Evolutionary conservation across 352 stramenopile species (phyloP).

Genomic region (Globisporangium polare): DNA sequence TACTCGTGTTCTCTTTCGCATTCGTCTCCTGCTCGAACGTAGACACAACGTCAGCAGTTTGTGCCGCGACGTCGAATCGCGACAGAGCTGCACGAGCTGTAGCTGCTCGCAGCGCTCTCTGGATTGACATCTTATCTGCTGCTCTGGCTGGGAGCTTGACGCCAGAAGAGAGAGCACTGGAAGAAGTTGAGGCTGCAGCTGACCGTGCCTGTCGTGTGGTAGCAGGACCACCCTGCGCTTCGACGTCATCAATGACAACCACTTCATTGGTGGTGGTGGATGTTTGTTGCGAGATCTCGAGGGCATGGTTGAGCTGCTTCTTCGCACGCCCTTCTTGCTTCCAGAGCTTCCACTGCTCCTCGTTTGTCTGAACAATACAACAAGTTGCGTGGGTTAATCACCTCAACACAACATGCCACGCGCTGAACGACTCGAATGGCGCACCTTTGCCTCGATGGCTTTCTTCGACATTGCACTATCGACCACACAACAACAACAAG

Average conservation of each 20-base stretch:
- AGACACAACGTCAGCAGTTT: conserved; percentile 35
- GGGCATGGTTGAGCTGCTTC: conserved; percentile 6
- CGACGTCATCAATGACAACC: background rate
- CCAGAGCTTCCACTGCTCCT: conserved; percentile 65
- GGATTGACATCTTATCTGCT: conserved; percentile 12
- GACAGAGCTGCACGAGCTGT: conserved; percentile 52
- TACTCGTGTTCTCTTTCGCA: background rate
- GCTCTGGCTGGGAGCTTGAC: background rate
- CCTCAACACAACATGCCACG: background rate
- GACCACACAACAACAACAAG: background rate
- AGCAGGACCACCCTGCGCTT: background rate
- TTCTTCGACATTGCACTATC: conserved; percentile 68
- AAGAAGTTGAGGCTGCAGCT: background rate
- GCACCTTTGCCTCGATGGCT: conserved; percentile 71
- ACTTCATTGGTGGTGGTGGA: conserved; percentile 6
- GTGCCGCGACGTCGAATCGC: conserved; percentile 42
- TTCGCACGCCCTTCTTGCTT: conserved; percentile 30
- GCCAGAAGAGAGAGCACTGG: background rate
- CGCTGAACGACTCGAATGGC: background rate
- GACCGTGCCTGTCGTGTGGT: background rate
- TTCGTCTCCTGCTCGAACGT: conserved; percentile 26
- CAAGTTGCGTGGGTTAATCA: no score
- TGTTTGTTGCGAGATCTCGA: background rate
- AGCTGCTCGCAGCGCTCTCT: conserved; percentile 30
- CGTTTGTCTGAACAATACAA: conserved; percentile 40